Conservation (phyloP, 257 asterid genomes). For the Nemophila menziesii region DNA sequence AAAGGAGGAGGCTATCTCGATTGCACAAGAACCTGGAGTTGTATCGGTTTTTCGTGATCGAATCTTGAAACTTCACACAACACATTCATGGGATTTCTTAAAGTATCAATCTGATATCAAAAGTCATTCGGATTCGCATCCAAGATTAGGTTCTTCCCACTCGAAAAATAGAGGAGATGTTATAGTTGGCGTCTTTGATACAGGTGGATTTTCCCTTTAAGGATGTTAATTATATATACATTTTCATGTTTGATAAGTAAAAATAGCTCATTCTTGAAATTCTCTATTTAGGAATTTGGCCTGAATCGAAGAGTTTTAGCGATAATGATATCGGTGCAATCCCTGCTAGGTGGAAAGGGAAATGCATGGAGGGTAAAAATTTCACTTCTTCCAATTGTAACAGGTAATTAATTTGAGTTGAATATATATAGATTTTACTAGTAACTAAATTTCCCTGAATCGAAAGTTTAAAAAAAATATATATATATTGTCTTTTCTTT, state of each 20-base stretch:
- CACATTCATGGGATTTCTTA: slow-evolving; percentile 92
- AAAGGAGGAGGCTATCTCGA: slow-evolving; percentile 45
- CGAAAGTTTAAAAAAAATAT: neutral
- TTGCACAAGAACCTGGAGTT: slow-evolving; percentile 49
- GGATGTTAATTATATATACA: no score
- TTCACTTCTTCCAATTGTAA: slow-evolving; percentile 56
- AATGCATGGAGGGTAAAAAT: slow-evolving; percentile 47
- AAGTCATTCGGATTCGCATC: slow-evolving; percentile 19
- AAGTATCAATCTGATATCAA: slow-evolving; percentile 30
- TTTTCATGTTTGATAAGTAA: no score
- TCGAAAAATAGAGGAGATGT: slow-evolving; percentile 33
- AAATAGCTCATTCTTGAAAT: neutral
- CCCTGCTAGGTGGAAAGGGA: slow-evolving; percentile 72
- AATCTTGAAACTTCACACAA: slow-evolving; percentile 63
- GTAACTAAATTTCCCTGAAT: no score
- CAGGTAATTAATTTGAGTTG: slow-evolving; percentile 21
- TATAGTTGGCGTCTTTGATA: slow-evolving; percentile 72
- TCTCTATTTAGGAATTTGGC: slow-evolving; percentile 68
- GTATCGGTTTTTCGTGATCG: slow-evolving; percentile 81
- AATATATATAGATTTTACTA: no score
- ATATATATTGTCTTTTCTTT: no score
- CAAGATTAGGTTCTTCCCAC: no score
- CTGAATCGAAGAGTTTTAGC: slow-evolving; percentile 66
- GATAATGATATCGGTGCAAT: slow-evolving; percentile 48
- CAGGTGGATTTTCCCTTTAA: slow-evolving; percentile 29